Evolutionary conservation across 805 yeast genomes (phyloP), one percentile per base, ranked within the genome.

Genomic region (Sungouiella blattae): DNA sequence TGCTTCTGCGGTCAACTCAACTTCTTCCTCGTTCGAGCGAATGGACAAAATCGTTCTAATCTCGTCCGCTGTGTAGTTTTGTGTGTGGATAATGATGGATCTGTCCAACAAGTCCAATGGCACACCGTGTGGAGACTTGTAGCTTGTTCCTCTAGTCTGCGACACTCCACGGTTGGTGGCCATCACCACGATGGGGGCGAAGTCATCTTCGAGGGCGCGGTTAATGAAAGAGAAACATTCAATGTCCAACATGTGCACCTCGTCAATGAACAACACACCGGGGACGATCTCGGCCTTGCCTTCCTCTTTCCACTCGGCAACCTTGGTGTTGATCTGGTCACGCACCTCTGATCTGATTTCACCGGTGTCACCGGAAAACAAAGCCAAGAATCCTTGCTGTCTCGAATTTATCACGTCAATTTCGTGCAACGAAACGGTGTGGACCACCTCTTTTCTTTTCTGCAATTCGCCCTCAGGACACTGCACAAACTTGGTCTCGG

Each of bases 381-480:
- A 75, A 12, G 98, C 98, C 56, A 93, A 75, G 53, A 94, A 94
- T 20, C 99, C 99, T 64, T 93, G 98, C 13, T 96, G 89, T 60
- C 96, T 81, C 11, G 98, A 88, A 66, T 93, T 93, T 58, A 94
- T 94, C 35, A 91, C 96, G 64, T 93, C 99, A 50, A 93, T 86
- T 63, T 93, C 99, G 65, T 93, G 98, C 49, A 93, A 71, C 2
- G 97, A 87, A n/a, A 93, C 97, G 1, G 96, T 94, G 64, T 93
- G 99, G 23, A 89, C 96, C 23, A 88, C 95, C 56, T 88, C 94
- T 57, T 87, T 87, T 54, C 97, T 80, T 57, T 87, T 86, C 68
- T 93, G 98, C 55, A 93, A 77, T 69, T 93, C 99, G 38, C 99
- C 99, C 60, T 93, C 97, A 26, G 99, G 99, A 58, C 96, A 84